These are phyloP conservation scores for Albatrellus sp. DNA, from an alignment of 1,284 basidiomycete species.

Conservation along the genomic window DNA sequence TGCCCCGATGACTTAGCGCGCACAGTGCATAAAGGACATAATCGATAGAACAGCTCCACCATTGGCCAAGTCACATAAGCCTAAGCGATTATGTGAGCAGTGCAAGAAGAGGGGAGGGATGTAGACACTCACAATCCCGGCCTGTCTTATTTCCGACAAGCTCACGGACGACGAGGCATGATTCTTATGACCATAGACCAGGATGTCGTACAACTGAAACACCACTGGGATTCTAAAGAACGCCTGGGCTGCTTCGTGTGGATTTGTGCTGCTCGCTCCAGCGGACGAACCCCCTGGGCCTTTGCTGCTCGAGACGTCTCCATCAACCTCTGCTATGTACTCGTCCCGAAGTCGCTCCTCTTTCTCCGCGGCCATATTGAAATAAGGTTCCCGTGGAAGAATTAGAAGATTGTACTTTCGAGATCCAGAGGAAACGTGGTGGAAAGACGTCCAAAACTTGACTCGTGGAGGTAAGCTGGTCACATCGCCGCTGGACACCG, in stretches of 20 bases:
- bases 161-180: constrained; percentile 42
- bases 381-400: constrained; percentile 48
- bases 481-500: constrained; percentile 28
- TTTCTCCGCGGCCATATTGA: constrained; percentile 32
- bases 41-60: constrained; percentile 49
- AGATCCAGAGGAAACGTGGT: constrained; percentile 50
- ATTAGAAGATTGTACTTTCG: constrained; percentile 43
- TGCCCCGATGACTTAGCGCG: neutral
- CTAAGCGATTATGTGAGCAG: constrained; percentile 19
- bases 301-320: constrained; percentile 11
- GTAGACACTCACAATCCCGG: constrained; percentile 43
- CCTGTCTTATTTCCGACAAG: constrained; percentile 39
- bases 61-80: constrained; percentile 62
- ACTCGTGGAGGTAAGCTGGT: constrained; percentile 33
- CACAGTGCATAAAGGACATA: constrained; percentile 45
- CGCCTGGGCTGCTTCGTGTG: constrained; percentile 25
- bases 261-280: constrained; percentile 1
- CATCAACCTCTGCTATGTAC: constrained; percentile 31
- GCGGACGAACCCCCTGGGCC: constrained; percentile 9
- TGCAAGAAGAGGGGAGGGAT: neutral
- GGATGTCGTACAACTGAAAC: constrained; percentile 53
- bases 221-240: constrained; percentile 57
- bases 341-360: constrained; percentile 33
- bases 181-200: constrained; percentile 50
- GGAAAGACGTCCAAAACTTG: constrained; percentile 41